Evolutionary conservation across 768 basidiomycete species (phyloP).

Genomic region (Erythrobasidium yunnanense): DNA sequence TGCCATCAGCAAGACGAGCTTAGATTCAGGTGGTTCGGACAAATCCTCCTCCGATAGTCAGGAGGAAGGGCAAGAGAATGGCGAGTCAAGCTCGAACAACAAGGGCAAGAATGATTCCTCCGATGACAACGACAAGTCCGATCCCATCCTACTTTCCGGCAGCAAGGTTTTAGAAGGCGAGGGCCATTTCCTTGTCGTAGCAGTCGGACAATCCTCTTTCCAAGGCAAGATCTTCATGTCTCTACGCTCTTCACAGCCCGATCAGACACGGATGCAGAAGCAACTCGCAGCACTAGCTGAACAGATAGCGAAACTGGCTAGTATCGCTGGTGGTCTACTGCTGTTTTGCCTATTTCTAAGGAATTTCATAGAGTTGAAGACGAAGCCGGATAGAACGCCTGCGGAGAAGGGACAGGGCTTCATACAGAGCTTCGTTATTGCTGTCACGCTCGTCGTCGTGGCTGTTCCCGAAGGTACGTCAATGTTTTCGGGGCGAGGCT

Average conservation of each 20-base stretch:
- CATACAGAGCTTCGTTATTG: conserved; percentile 19
- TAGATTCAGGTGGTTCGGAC: background rate
- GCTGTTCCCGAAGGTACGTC: conserved; percentile 19
- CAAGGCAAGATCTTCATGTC: conserved; percentile 29
- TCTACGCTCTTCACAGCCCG: conserved; percentile 22
- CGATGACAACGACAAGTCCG: background rate
- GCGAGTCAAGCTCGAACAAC: background rate
- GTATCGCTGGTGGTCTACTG: conserved; percentile 20
- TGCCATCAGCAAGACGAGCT: conserved; percentile 13
- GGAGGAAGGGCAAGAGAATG: background rate
- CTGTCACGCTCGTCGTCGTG: conserved; percentile 26
- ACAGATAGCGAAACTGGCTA: conserved; percentile 19
- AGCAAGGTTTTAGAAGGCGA: conserved; percentile 24
- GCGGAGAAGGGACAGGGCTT: conserved; percentile 25
- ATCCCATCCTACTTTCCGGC: conserved; percentile 22
- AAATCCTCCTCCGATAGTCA: background rate
- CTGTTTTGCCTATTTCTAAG: conserved; percentile 15
- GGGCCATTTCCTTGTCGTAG: conserved; percentile 9
- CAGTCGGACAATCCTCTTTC: conserved; percentile 13
- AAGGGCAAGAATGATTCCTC: background rate
- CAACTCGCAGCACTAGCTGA: conserved; percentile 24
- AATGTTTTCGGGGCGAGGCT: background rate
- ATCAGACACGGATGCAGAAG: conserved; percentile 27
- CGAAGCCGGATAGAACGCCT: conserved; percentile 19
- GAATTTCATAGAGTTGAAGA: conserved; percentile 21